Percentiles rank a stretch among this genome's conserved stretches.
These are phyloP conservation scores for Alternaria ethzedia DNA, from an alignment of 2,329 filamentous ascomycete genomes.

Conservation along the genomic window DNA sequence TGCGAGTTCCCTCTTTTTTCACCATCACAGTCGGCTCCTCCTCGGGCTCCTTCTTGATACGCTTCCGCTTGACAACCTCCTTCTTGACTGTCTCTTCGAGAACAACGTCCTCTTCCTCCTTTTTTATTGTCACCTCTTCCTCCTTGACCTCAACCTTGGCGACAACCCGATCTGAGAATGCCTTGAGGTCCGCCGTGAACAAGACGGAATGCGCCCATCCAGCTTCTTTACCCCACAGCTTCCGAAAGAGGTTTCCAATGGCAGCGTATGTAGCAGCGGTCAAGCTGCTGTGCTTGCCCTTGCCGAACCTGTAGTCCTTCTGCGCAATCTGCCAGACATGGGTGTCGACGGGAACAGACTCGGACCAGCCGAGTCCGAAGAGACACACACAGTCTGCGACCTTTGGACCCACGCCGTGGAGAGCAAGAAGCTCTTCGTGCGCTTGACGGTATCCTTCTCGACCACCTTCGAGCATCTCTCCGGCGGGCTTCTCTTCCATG, in stretches of 20 bases:
- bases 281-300: constrained; percentile 80
- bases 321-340: constrained; percentile 99
- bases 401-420: constrained; percentile 93
- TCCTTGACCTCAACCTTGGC: constrained; percentile 58
- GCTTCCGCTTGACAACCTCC: constrained; percentile 26
- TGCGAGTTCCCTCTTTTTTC: constrained; percentile 3
- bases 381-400: constrained; percentile 96
- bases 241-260: constrained; percentile 86
- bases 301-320: constrained; percentile 91
- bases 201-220: constrained; percentile 98
- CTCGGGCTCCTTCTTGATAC: constrained; percentile 1
- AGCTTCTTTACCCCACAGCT: constrained; percentile 89
- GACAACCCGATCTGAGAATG: constrained; percentile 74
- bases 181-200: constrained; percentile 88
- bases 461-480: constrained; percentile 57
- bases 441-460: constrained; percentile 76
- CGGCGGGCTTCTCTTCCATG: constrained; percentile 51
- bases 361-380: constrained; percentile 95
- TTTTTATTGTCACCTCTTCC: constrained; percentile 47
- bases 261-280: constrained; percentile 89
- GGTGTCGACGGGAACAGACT: constrained; percentile 94
- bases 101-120: constrained; percentile 30
- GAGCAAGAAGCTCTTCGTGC: constrained; percentile 76
- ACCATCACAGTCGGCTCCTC: not conserved
- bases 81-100: constrained; percentile 29